Percentiles rank a stretch among this genome's conserved stretches.
Evolutionary conservation across 2,329 filamentous ascomycete genomes (phyloP).

Genomic region (Phoma sp.): DNA sequence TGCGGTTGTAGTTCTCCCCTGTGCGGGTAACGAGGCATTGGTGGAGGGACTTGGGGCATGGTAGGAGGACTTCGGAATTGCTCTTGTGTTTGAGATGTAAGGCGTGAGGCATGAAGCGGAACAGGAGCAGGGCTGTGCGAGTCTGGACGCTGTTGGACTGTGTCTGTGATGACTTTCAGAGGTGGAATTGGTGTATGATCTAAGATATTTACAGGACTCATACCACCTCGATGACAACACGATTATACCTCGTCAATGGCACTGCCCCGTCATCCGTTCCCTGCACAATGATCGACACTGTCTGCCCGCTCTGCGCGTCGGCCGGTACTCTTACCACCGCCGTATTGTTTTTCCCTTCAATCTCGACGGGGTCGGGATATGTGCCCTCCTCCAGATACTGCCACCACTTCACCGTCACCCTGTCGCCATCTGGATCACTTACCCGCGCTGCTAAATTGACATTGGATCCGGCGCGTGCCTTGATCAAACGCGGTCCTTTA

Average conservation of each 20-base stretch:
- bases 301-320: constrained; percentile 1
- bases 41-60: too few species aligned
- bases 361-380: background rate
- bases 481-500: background rate
- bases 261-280: background rate
- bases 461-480: background rate
- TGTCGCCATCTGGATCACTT: constrained; percentile 1
- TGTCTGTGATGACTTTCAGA: too few species aligned
- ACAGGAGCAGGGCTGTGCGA: too few species aligned
- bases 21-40: too few species aligned
- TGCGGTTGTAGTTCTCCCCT: too few species aligned
- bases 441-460: background rate
- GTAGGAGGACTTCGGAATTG: too few species aligned
- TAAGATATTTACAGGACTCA: too few species aligned
- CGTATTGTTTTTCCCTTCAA: background rate
- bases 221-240: background rate
- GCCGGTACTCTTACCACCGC: background rate
- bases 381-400: constrained; percentile 9
- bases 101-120: too few species aligned
- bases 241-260: constrained; percentile 1
- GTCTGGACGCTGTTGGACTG: too few species aligned
- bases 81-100: too few species aligned
- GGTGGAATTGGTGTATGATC: too few species aligned
- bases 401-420: constrained; percentile 2
- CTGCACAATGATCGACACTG: constrained; percentile 2